phyloP scores from a whole-genome alignment of 208 protist genomes.

The Strigomonas culicis region DNA sequence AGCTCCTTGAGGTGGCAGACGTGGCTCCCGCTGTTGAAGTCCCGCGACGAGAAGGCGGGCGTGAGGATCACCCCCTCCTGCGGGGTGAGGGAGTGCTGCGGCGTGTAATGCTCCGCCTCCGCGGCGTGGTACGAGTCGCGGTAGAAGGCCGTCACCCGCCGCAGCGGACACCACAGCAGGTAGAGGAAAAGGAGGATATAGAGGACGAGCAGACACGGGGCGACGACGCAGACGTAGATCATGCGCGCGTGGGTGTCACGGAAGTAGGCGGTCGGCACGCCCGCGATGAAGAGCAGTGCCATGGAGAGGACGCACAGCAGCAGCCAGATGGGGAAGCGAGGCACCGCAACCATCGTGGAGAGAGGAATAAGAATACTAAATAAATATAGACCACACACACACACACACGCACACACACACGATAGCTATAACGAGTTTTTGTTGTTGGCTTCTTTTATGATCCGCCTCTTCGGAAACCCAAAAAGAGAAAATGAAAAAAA shows the following conservation, averaged over 20 bases:
- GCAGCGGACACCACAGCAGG: slow-evolving; percentile 48
- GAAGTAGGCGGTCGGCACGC: slow-evolving; percentile 54
- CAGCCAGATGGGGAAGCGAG: slow-evolving; percentile 49
- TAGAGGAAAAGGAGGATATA: slow-evolving; percentile 54
- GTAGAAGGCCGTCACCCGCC: not conserved
- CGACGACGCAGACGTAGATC: slow-evolving; percentile 52
- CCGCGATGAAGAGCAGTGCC: slow-evolving; percentile 42
- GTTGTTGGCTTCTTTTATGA: too few relatives aligned
- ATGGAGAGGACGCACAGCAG: slow-evolving; percentile 43
- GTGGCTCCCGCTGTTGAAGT: too few relatives aligned
- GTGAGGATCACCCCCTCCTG: too few relatives aligned
- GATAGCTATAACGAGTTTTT: not conserved
- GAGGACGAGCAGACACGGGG: slow-evolving; percentile 35
- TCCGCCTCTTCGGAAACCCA: too few relatives aligned
- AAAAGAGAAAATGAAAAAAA: too few relatives aligned
- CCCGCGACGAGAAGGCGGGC: too few relatives aligned
- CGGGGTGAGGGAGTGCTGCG: too few relatives aligned
- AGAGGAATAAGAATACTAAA: slow-evolving; percentile 1
- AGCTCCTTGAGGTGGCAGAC: too few relatives aligned
- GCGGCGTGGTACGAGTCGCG: too few relatives aligned
- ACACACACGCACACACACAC: not conserved
- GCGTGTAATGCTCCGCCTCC: too few relatives aligned
- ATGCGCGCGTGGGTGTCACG: slow-evolving; percentile 18
- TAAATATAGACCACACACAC: not conserved
- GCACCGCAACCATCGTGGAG: not conserved